Conservation (phyloP, 1,139 yeast species). For the Suhomyces anneliseae region DNA sequence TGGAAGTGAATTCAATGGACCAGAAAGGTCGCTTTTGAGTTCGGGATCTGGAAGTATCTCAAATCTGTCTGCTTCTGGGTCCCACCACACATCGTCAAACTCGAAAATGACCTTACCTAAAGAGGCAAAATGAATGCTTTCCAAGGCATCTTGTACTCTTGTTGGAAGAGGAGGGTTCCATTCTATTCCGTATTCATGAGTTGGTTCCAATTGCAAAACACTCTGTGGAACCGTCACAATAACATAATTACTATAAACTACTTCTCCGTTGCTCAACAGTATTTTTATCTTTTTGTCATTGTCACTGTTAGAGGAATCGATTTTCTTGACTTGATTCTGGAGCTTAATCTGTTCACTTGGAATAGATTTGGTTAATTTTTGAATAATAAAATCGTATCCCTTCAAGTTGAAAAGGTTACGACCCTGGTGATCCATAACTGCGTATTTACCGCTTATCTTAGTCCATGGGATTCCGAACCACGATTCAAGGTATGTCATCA, state of each 20-base stretch:
- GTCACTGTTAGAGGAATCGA: slow-evolving; percentile 29
- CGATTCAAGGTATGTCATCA: slow-evolving; percentile 59
- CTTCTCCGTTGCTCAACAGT: slow-evolving; percentile 11
- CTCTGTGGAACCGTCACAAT: slow-evolving; percentile 80
- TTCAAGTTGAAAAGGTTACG: slow-evolving; percentile 66
- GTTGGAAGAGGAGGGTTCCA: slow-evolving; percentile 64
- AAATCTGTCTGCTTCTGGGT: slow-evolving; percentile 50
- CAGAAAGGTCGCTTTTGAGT: slow-evolving; percentile 8
- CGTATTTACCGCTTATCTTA: slow-evolving; percentile 63
- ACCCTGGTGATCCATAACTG: slow-evolving; percentile 68
- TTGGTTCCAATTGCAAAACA: slow-evolving; percentile 45
- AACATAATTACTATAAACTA: slow-evolving; percentile 46
- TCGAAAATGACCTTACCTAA: slow-evolving; percentile 78
- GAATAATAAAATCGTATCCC: slow-evolving; percentile 56
- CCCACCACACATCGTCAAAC: slow-evolving; percentile 71
- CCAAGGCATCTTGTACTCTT: slow-evolving; percentile 43
- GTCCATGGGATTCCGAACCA: slow-evolving; percentile 81
- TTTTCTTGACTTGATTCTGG: slow-evolving; percentile 45
- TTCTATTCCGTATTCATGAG: slow-evolving; percentile 42
- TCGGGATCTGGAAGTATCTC: slow-evolving; percentile 40
- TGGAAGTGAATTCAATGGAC: slow-evolving; percentile 17
- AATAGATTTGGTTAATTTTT: slow-evolving; percentile 41
- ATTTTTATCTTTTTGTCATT: slow-evolving; percentile 14
- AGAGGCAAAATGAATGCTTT: slow-evolving; percentile 62
- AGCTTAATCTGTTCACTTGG: slow-evolving; percentile 43